These are phyloP conservation scores for Haplosporangium gracile DNA, from an alignment of 192 early-diverging fungal genomes.

Conservation along the genomic window DNA sequence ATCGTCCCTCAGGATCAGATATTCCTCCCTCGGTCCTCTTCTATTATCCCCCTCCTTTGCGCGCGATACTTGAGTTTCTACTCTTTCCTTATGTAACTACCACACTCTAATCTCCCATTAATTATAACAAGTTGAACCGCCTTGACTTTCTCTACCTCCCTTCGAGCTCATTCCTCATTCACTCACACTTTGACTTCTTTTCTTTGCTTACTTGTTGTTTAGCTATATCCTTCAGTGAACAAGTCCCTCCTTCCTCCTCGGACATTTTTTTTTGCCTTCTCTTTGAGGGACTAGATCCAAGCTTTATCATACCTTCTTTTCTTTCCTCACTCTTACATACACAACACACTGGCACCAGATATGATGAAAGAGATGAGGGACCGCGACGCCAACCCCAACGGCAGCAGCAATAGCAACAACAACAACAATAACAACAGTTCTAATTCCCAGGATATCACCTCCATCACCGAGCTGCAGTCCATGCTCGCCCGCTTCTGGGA, in stretches of 20 bases:
- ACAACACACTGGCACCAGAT: conserved; percentile 2
- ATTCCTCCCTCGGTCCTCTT: neutral
- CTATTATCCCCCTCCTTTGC: neutral
- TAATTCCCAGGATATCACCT: conserved; percentile 42
- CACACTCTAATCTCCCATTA: neutral
- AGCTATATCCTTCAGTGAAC: neutral
- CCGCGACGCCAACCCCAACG: conserved; percentile 16
- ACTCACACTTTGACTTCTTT: neutral
- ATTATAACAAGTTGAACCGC: neutral
- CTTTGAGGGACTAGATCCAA: neutral
- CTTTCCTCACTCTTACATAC: neutral
- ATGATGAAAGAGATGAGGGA: conserved; percentile 32
- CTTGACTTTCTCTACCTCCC: neutral
- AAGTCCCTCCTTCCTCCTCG: conserved; percentile 1
- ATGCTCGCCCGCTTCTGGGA: conserved; percentile 53
- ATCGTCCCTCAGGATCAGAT: neutral
- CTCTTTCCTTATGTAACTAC: neutral
- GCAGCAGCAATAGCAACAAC: neutral
- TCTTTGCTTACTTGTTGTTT: neutral
- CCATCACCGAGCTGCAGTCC: conserved; percentile 41
- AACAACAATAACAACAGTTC: neutral
- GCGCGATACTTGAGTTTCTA: neutral
- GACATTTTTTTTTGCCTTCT: neutral
- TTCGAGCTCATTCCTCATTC: conserved; percentile 4
- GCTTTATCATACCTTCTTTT: neutral